Percentiles rank a stretch among this genome's conserved stretches.
phyloP scores from a whole-genome alignment of 768 basidiomycete genomes.

The Lactifluus volemus region DNA sequence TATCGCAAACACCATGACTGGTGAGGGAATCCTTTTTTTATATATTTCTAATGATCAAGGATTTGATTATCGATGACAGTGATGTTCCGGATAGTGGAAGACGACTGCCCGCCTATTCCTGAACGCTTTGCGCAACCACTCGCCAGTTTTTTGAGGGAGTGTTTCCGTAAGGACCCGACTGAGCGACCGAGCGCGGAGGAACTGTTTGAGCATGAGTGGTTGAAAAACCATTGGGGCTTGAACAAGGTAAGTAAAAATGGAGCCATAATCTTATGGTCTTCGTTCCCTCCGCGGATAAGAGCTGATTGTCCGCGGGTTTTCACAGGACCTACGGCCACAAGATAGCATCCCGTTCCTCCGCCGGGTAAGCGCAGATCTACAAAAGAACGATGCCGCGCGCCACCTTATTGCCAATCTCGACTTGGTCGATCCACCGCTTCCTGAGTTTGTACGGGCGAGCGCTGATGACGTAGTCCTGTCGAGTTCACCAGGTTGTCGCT shows the following conservation, averaged over 20 bases:
- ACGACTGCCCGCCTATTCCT: conserved; percentile 81
- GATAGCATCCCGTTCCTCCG: conserved; percentile 95
- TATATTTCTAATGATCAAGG: background rate
- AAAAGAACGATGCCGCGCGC: conserved; percentile 58
- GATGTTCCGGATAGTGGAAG: conserved; percentile 97
- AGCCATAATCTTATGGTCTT: background rate
- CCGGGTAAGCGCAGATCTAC: conserved; percentile 79
- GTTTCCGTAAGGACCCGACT: conserved; percentile 83
- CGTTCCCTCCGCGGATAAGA: background rate
- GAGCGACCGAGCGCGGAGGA: conserved; percentile 76
- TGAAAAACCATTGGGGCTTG: conserved; percentile 71
- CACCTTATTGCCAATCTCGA: conserved; percentile 37
- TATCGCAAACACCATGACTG: conserved; percentile 83
- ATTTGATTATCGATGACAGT: conserved; percentile 36
- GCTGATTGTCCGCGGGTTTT: background rate
- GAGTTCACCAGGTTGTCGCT: conserved; percentile 16
- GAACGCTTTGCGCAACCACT: conserved; percentile 69
- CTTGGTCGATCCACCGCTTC: conserved; percentile 33
- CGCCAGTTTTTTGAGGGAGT: conserved; percentile 71
- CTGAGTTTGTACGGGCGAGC: conserved; percentile 1
- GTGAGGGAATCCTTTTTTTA: conserved; percentile 30
- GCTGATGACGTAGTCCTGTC: conserved; percentile 16
- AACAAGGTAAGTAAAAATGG: conserved; percentile 48
- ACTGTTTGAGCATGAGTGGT: conserved; percentile 88
- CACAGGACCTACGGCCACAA: conserved; percentile 74